Conservation (phyloP, 176 grass and related monocot genomes). For the Zea luxurians region DNA sequence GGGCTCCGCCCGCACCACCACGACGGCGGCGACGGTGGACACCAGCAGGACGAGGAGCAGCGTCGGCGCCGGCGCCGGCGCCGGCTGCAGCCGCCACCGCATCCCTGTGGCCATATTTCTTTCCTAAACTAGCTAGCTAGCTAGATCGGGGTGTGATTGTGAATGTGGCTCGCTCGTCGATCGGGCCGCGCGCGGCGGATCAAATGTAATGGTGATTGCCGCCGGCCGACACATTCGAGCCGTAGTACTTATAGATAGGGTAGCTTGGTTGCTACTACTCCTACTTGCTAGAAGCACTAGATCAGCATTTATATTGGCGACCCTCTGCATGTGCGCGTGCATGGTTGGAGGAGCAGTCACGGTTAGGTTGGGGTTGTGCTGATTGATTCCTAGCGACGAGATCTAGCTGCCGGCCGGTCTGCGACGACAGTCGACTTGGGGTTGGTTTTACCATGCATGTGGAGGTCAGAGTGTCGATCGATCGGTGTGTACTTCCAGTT, state of each 20-base stretch:
- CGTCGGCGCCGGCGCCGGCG: constrained; percentile 4
- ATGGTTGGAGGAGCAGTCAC: constrained; percentile 41
- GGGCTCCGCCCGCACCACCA: constrained; percentile 18
- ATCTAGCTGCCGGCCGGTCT: background rate
- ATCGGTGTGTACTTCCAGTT: background rate
- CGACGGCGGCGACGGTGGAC: background rate
- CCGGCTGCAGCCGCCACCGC: background rate
- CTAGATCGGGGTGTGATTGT: background rate
- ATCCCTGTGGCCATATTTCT: no score
- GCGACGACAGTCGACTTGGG: background rate
- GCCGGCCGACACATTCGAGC: constrained; percentile 20
- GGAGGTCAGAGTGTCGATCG: background rate
- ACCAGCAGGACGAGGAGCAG: constrained; percentile 11
- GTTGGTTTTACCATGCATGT: background rate
- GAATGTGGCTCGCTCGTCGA: background rate
- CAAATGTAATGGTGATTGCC: background rate
- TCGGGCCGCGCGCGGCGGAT: background rate
- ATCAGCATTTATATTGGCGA: background rate
- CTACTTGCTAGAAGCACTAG: background rate
- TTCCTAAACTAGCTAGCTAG: background rate
- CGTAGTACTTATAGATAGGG: constrained; percentile 36
- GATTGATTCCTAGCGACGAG: background rate
- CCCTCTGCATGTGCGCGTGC: constrained; percentile 32
- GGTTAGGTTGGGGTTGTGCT: constrained; percentile 10
- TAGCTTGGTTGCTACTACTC: background rate